A percentile compares a stretch with the other conserved stretches of the same genome.
Evolutionary conservation across 164 flowering plant species (phyloP).

Genomic region (Umbellularia californica): DNA sequence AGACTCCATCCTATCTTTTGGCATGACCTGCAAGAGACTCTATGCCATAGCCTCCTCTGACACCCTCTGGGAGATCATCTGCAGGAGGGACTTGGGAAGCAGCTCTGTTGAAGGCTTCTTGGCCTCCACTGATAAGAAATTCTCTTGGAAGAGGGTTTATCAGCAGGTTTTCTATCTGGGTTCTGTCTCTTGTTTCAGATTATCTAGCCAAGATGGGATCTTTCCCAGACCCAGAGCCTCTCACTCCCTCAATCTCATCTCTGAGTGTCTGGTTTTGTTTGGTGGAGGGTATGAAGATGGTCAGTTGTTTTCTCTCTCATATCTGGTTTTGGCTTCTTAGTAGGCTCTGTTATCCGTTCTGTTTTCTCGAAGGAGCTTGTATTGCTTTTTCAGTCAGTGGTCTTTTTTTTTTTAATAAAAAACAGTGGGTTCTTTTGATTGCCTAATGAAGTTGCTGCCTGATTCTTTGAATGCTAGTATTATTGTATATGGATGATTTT

Average conservation of each 20-base stretch:
- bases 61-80: slow-evolving; percentile 71
- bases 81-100: slow-evolving; percentile 70
- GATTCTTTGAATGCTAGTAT: background rate
- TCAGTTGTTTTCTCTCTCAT: slow-evolving; percentile 19
- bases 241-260: slow-evolving; percentile 78
- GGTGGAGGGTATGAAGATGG: slow-evolving; percentile 99
- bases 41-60: slow-evolving; percentile 50
- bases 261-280: slow-evolving; percentile 74
- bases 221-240: slow-evolving; percentile 74
- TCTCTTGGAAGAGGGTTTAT: slow-evolving; percentile 66
- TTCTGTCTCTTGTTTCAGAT: slow-evolving; percentile 44
- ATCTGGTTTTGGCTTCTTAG: slow-evolving; percentile 5
- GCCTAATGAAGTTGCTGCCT: background rate
- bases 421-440: background rate
- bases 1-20: slow-evolving; percentile 64
- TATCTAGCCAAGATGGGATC: slow-evolving; percentile 28
- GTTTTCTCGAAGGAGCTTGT: background rate
- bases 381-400: background rate
- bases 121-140: slow-evolving; percentile 16
- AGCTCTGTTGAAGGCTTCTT: slow-evolving; percentile 49
- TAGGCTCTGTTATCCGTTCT: background rate
- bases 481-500: background rate
- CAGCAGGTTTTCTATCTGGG: slow-evolving; percentile 46
- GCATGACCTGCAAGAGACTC: slow-evolving; percentile 70
- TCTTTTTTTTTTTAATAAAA: background rate